phyloP scores from a whole-genome alignment of 78 protist genomes.

The Chrysochromulina tobinii region DNA sequence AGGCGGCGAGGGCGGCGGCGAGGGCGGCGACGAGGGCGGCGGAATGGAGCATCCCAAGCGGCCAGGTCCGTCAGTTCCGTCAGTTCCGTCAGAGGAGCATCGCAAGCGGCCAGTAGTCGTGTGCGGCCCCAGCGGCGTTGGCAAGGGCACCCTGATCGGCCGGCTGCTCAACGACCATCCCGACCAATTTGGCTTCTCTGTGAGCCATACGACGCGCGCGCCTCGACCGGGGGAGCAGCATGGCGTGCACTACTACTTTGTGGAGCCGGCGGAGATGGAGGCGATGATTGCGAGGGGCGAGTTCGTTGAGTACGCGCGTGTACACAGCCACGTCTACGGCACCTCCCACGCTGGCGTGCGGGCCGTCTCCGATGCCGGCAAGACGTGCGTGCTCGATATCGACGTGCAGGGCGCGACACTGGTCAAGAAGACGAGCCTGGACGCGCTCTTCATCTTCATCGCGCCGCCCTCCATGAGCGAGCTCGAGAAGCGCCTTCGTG shows the following conservation, averaged over 20 bases:
- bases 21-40: too few relatives aligned
- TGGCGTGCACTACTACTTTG: conserved; percentile 48
- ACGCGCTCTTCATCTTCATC: conserved; percentile 24
- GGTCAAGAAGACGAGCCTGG: not conserved
- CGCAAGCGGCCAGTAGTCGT: too few relatives aligned
- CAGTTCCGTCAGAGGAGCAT: too few relatives aligned
- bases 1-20: too few relatives aligned
- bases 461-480: conserved; percentile 26
- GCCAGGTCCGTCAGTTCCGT: too few relatives aligned
- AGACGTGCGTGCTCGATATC: conserved; percentile 47
- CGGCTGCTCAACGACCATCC: not conserved
- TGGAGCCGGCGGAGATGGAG: conserved; percentile 11
- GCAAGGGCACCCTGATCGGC: too few relatives aligned
- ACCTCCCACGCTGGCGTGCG: not conserved
- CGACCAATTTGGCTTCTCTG: conserved; percentile 32
- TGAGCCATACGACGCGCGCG: conserved; percentile 48
- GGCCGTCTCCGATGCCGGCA: not conserved
- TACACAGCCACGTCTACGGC: conserved; percentile 40
- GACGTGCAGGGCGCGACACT: conserved; percentile 20
- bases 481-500: conserved; percentile 22
- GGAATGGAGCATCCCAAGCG: too few relatives aligned
- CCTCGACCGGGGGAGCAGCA: conserved; percentile 16
- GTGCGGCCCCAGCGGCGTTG: too few relatives aligned
- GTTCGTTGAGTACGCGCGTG: conserved; percentile 16
- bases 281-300: not conserved